Evolutionary conservation across 1,139 yeast species (phyloP), one percentile per base, ranked within the genome.

Genomic region (Wickerhamiella infanticola): DNA sequence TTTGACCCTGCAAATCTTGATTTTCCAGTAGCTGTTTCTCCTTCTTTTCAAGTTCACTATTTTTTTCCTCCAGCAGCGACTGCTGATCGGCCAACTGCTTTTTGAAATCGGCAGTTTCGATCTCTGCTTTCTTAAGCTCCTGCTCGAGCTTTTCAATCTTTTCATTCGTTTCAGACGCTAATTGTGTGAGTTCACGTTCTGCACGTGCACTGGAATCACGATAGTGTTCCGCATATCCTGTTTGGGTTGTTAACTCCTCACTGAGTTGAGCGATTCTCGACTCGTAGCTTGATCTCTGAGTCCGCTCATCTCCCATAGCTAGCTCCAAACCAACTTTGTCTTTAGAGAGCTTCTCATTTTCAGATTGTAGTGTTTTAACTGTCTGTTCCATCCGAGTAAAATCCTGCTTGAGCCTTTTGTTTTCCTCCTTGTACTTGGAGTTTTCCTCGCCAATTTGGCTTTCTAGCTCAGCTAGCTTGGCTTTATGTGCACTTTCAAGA

Each of bases 1-100:
- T 60, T 46, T 77, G 80, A 26, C 63, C 63, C 53, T 77, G 81
- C 24, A 69, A 55, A 41, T 47, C 38, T 50, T 61, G 41, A 61
- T 58, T 49, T 9, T 44, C 44, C 41, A 40, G 46, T 26, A 29
- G 61, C 26, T 39, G 7, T 44, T 36, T 42, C 25, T 38, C 38
- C 9, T 45, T 35, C 35, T 47, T 46, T 2, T 26, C 7, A 8
- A 24, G 42, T n/a, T 44, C 43, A 11, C 9, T 29, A 11, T 29
- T 11, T 29, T 29, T 29, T 29, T 29, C 2, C 7, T 11, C 9
- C 33, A 29, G 2, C 7, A 29, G 33, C 3, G 23, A 31, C 23
- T 37, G 41, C 37, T 27, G 35, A 5, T 40, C 44, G 3, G 39
- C 48, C 5, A 43, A 40, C 24, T 46, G 45, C 8, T 36, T 23